phyloP scores from a whole-genome alignment of 2,329 filamentous ascomycete genomes.

The Dothistroma pini region DNA sequence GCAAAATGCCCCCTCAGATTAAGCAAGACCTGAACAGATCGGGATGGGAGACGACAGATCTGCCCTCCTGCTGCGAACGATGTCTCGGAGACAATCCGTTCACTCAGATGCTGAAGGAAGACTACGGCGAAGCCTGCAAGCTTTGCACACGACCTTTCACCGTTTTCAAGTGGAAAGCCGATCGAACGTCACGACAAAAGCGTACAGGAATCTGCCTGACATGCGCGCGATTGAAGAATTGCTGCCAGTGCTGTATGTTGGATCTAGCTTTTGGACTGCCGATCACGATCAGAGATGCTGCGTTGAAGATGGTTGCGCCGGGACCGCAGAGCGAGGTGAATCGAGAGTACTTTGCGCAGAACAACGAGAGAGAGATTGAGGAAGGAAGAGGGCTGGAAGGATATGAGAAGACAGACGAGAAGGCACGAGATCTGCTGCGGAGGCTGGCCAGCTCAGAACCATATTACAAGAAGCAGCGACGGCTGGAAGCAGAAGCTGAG shows the following conservation, averaged over 20 bases:
- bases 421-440: conserved; percentile 81
- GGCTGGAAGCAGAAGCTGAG: conserved; percentile 51
- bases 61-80: conserved; percentile 84
- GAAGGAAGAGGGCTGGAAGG: conserved; percentile 84
- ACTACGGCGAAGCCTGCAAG: conserved; percentile 70
- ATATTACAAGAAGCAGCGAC: conserved; percentile 84
- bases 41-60: conserved; percentile 92
- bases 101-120: conserved; percentile 98
- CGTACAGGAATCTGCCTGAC: conserved; percentile 94
- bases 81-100: conserved; percentile 96
- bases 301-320: conserved; percentile 94
- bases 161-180: conserved; percentile 90
- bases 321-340: conserved; percentile 92
- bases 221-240: conserved; percentile 96
- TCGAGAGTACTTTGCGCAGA: conserved; percentile 94
- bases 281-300: conserved; percentile 91
- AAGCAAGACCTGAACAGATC: conserved; percentile 94
- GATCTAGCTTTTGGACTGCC: conserved; percentile 94
- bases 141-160: conserved; percentile 93
- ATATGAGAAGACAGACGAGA: conserved; percentile 96
- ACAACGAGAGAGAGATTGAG: conserved; percentile 92
- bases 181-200: conserved; percentile 86
- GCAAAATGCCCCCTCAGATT: conserved; percentile 78
- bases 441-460: conserved; percentile 88
- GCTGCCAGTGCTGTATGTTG: conserved; percentile 98